These are phyloP conservation scores for Coemansia sp. DNA, from an alignment of 192 early-diverging fungal species.

Conservation along the genomic window DNA sequence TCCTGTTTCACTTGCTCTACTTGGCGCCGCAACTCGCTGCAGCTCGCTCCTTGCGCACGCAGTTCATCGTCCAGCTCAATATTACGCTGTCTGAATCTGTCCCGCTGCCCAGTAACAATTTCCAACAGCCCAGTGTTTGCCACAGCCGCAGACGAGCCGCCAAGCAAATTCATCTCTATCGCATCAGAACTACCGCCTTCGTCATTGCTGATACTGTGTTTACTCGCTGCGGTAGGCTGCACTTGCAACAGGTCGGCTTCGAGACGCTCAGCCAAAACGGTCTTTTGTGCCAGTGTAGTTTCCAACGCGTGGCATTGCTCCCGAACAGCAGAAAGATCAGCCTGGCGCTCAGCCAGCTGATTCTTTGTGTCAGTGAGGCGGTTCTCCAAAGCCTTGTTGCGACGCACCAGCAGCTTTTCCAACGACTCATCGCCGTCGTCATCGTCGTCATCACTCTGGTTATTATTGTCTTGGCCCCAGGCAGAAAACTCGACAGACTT, in stretches of 20 bases:
- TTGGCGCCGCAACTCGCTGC: constrained; percentile 67
- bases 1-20: constrained; percentile 74
- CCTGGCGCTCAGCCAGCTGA: constrained; percentile 54
- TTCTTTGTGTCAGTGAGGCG: constrained; percentile 61
- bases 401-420: constrained; percentile 79
- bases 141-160: background rate
- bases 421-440: constrained; percentile 62
- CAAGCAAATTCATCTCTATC: constrained; percentile 11
- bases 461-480: constrained; percentile 54
- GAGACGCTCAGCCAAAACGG: constrained; percentile 54
- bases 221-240: background rate
- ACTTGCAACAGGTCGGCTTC: constrained; percentile 37
- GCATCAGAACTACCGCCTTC: background rate
- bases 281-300: constrained; percentile 61
- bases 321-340: background rate
- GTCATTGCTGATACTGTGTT: background rate
- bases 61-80: constrained; percentile 80
- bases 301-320: constrained; percentile 58
- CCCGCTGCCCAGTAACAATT: constrained; percentile 87
- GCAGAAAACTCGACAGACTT: constrained; percentile 70
- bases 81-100: constrained; percentile 88
- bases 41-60: constrained; percentile 48
- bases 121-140: constrained; percentile 61
- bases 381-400: constrained; percentile 82
- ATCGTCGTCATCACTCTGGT: constrained; percentile 33